Conservation (phyloP, 768 basidiomycete genomes). For the Naematelia aurantialba region DNA sequence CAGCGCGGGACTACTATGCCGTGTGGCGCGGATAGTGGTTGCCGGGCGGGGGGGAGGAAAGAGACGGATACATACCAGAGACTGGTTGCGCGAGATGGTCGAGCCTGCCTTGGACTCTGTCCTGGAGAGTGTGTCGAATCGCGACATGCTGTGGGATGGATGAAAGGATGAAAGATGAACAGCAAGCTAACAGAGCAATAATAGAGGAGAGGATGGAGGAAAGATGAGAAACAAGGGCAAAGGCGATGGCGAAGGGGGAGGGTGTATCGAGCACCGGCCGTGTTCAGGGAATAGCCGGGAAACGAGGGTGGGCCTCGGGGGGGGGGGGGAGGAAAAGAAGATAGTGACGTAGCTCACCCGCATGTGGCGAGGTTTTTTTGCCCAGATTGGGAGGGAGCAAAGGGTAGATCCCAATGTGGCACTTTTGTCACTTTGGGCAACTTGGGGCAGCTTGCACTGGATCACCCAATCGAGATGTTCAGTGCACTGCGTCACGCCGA, state of each 20-base stretch:
- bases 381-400: background rate
- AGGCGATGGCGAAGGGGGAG: slow-evolving; percentile 2
- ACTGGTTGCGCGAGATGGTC: slow-evolving; percentile 72
- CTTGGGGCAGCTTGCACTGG: background rate
- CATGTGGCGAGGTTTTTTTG: background rate
- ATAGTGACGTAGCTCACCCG: background rate
- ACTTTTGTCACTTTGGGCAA: background rate
- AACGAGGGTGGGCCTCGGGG: background rate
- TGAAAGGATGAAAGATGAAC: background rate
- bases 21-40: background rate
- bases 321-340: background rate
- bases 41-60: background rate
- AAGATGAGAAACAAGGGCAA: background rate
- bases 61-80: slow-evolving; percentile 55
- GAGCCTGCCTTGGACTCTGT: slow-evolving; percentile 68
- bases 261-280: background rate
- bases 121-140: slow-evolving; percentile 56
- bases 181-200: background rate
- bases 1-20: background rate
- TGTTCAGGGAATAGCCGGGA: background rate
- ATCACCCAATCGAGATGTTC: background rate
- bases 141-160: slow-evolving; percentile 36
- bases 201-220: background rate
- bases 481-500: background rate
- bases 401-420: background rate